Conservation (phyloP, 2,329 filamentous ascomycete species). For the Ophiocordyceps polyrhachis-furcata region DNA sequence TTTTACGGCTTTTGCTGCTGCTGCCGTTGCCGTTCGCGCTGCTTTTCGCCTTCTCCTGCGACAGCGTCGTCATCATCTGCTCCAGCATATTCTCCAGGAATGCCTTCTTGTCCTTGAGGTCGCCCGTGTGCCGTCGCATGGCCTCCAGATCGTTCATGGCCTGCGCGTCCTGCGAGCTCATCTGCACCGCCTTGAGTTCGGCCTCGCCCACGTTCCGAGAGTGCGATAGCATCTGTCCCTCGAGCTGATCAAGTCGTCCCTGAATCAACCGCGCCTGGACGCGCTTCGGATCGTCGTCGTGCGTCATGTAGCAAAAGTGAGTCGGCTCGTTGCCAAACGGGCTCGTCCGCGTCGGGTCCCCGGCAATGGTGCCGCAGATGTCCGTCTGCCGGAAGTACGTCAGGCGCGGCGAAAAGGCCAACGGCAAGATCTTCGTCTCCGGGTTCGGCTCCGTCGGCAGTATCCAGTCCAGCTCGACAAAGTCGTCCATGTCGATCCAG, state of each 20-base stretch:
- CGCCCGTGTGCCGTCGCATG: constrained; percentile 32
- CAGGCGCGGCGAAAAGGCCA: constrained; percentile 83
- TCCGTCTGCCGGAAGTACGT: constrained; percentile 97
- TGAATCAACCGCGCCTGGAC: constrained; percentile 79
- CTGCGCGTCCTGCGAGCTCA: constrained; percentile 28
- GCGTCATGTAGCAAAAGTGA: constrained; percentile 88
- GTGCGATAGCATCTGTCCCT: constrained; percentile 60
- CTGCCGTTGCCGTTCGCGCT: constrained; percentile 1
- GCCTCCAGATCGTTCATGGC: constrained; percentile 41
- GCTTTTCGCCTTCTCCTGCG: constrained; percentile 4
- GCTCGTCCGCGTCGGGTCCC: constrained; percentile 68
- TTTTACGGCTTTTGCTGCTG: constrained; percentile 7
- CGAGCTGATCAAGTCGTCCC: constrained; percentile 59
- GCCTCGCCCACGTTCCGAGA: constrained; percentile 54
- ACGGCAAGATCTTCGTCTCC: constrained; percentile 80
- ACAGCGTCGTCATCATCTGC: constrained; percentile 24
- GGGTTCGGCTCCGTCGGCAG: constrained; percentile 77
- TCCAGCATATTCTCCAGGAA: constrained; percentile 40
- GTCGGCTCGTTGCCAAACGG: constrained; percentile 87
- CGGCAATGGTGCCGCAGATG: constrained; percentile 59
- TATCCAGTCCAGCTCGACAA: constrained; percentile 95
- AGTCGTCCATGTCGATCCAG: constrained; percentile 99
- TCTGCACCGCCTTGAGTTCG: constrained; percentile 44
- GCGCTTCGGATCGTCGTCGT: constrained; percentile 69
- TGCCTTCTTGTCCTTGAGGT: constrained; percentile 36